Conservation (phyloP, 352 stramenopile species). For the Poterioochromonas sp. region DNA sequence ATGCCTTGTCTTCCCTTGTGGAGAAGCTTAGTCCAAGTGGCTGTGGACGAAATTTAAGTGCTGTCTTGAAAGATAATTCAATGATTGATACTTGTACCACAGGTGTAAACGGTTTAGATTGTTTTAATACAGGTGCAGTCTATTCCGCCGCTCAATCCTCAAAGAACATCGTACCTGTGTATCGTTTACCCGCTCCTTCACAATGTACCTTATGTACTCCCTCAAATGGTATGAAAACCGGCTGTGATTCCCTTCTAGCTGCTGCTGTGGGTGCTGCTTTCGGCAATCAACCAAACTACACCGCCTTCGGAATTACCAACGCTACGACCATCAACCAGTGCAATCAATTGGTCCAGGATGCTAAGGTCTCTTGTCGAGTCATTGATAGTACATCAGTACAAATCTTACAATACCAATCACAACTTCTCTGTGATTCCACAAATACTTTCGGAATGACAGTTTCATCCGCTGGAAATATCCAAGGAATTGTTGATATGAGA, state of each 20-base stretch:
- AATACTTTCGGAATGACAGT: neutral
- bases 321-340: neutral
- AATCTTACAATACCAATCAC: slow-evolving; percentile 1
- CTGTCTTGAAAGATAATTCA: neutral
- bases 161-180: neutral
- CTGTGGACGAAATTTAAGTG: neutral
- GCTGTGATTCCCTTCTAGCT: neutral
- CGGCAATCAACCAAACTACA: neutral
- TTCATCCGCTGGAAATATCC: neutral
- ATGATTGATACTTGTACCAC: neutral
- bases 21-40: neutral
- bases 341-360: neutral
- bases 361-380: neutral
- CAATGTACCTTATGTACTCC: neutral
- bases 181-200: neutral
- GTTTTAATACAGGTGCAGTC: neutral
- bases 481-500: slow-evolving; percentile 5
- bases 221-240: neutral
- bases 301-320: neutral
- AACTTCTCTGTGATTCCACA: neutral
- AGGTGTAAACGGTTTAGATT: neutral
- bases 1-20: neutral
- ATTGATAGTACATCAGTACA: neutral
- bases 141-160: neutral
- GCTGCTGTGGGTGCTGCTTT: neutral